Percentiles rank a stretch among this genome's conserved stretches.
Conservation (phyloP, 306 rosid species). For the Fagus crenata region DNA sequence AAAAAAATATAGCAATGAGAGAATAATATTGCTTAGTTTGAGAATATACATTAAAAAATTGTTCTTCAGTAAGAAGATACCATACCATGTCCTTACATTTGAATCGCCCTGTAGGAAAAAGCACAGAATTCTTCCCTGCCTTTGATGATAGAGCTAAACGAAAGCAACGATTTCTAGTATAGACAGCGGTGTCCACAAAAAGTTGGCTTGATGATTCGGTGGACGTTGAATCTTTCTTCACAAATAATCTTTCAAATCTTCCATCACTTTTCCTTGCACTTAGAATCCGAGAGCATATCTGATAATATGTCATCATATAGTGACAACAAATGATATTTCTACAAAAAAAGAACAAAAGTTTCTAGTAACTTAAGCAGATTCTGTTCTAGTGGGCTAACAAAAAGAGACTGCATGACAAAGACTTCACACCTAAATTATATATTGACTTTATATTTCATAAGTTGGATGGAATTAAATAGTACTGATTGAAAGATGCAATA, state of each 20-base stretch:
- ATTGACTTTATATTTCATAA: slow-evolving; percentile 12
- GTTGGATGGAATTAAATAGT: neutral
- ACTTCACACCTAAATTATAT: neutral
- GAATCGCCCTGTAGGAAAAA: slow-evolving; percentile 66
- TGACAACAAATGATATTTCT: slow-evolving; percentile 36
- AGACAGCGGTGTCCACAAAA: slow-evolving; percentile 91
- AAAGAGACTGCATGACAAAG: slow-evolving; percentile 4
- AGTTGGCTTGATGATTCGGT: slow-evolving; percentile 51
- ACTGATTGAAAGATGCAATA: slow-evolving; percentile 14
- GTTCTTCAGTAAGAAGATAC: slow-evolving; percentile 21
- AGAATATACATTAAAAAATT: slow-evolving; percentile 22
- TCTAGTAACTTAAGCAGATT: slow-evolving; percentile 27
- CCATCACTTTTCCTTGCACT: slow-evolving; percentile 42
- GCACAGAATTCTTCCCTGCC: slow-evolving; percentile 87
- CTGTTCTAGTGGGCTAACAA: slow-evolving; percentile 22
- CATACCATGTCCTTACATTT: slow-evolving; percentile 66
- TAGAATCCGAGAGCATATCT: slow-evolving; percentile 82
- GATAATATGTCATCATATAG: slow-evolving; percentile 40
- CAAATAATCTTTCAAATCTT: slow-evolving; percentile 54
- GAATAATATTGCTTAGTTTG: neutral
- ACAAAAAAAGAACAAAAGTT: slow-evolving; percentile 27
- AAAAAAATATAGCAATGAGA: neutral
- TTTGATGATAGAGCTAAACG: slow-evolving; percentile 85
- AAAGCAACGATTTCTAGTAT: slow-evolving; percentile 89
- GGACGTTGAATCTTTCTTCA: slow-evolving; percentile 66